A percentile compares a stretch with the other conserved stretches of the same genome.
These are phyloP conservation scores for Globisporangium mamillatum DNA, from an alignment of 352 stramenopile species.

Conservation along the genomic window DNA sequence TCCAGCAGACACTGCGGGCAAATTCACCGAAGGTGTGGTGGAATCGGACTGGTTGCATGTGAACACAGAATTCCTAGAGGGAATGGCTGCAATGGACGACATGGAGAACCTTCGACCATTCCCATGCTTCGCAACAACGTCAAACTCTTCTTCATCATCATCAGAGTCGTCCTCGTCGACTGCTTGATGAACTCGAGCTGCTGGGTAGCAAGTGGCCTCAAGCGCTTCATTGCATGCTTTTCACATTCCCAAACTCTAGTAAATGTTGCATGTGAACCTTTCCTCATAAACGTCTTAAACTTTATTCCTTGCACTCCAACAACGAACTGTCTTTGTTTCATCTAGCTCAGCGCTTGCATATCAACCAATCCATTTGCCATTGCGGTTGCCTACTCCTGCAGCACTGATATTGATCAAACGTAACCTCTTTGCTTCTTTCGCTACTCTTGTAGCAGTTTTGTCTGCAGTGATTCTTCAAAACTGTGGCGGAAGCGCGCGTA, in stretches of 20 bases:
- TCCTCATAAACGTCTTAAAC: constrained; percentile 7
- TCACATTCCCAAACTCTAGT: neutral
- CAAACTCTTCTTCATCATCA: neutral
- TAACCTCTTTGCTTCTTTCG: neutral
- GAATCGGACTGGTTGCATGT: constrained; percentile 23
- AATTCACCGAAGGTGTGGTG: constrained; percentile 27
- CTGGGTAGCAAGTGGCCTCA: neutral
- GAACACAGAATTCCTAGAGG: constrained; percentile 26
- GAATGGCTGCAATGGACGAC: constrained; percentile 29
- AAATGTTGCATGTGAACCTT: neutral
- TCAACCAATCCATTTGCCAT: neutral
- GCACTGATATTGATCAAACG: neutral
- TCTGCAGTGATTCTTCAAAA: constrained; percentile 68
- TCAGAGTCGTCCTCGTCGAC: neutral
- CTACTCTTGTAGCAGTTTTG: constrained; percentile 51
- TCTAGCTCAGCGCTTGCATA: neutral
- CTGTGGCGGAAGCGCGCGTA: constrained; percentile 64
- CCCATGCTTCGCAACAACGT: constrained; percentile 29
- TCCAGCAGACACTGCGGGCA: constrained; percentile 25
- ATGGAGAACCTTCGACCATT: constrained; percentile 30
- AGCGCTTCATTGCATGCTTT: neutral
- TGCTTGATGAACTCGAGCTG: neutral
- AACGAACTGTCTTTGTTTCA: neutral
- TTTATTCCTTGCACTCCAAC: neutral
- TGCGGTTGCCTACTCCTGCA: neutral